Percentiles rank a stretch among this genome's conserved stretches.
Evolutionary conservation across 176 grass and related monocot genomes (phyloP).

Genomic region (Triticum aestivum): IWGSC_CS_RefSeq_v2.1 NC_057808.1:503960801-503961300

Average conservation of each 20-base stretch:
- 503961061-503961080: conserved; percentile 1
- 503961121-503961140: too few relatives aligned
- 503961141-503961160: too few relatives aligned
- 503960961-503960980: neutral
- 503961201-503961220: too few relatives aligned
- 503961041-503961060: neutral
- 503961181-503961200: too few relatives aligned
- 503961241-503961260: too few relatives aligned
- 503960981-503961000: neutral
- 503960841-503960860: neutral
- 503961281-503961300: too few relatives aligned
- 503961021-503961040: neutral
- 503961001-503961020: neutral
- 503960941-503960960: neutral
- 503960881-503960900: conserved; percentile 10
- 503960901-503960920: neutral
- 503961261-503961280: too few relatives aligned
- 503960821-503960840: neutral
- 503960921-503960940: neutral
- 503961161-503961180: too few relatives aligned
- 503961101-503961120: neutral
- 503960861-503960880: neutral
- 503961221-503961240: too few relatives aligned
- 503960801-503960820: neutral
- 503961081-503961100: conserved; percentile 34